Base-by-base conservation (phyloP, 2,329 filamentous ascomycete species). In the Annulohypoxylon truncatum region DNA sequence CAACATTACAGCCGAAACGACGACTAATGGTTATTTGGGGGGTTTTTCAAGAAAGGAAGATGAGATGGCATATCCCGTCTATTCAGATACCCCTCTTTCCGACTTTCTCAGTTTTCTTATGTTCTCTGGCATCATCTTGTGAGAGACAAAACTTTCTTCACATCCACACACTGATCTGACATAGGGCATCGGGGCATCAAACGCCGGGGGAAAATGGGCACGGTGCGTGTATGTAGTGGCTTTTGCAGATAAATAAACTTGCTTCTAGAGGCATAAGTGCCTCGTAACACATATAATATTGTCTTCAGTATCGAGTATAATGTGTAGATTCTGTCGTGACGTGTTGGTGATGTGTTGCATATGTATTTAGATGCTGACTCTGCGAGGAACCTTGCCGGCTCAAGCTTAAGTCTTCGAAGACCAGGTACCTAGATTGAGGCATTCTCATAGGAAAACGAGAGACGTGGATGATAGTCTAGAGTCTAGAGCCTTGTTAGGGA, bases 201-300 rank as follows among this genome's bases (percentile, higher is more conserved):
- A 12, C 29, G 55, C 13, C 12, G 13, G 31, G 13, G 31, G 60
- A 35, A 48, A 48, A 28, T 13, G 44, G 44, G 6, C 13, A 26
- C 18, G 40, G 33, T 46, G 28, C 22, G 62, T 78, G 76, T 78
- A 78, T 74, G 65, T 78, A 77, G 66, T 70, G 72, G 71, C 66
- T 60, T 63, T 66, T 50, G 71, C 74, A 77, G 77, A 75, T 77
- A 75, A 78, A 77, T 76, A 77, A 77, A 73, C 62, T 73, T 69
- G 70, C 73, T 78, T 77, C 35, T 72, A 68, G 76, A 64, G 77
- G 77, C 76, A 75, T 67, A 76, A 73, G 72, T 77, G 75, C 76
- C 76, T 76, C 75, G 61, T 46, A 53, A 47, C 62, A 70, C 3
- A 38, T 5, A 9, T 13, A 8, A 59, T 59, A 29, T 50, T 29